Percentiles rank a stretch among this genome's conserved stretches.
Evolutionary conservation across 768 basidiomycete species (phyloP).

Genomic region (Baorangia bicolor): DNA sequence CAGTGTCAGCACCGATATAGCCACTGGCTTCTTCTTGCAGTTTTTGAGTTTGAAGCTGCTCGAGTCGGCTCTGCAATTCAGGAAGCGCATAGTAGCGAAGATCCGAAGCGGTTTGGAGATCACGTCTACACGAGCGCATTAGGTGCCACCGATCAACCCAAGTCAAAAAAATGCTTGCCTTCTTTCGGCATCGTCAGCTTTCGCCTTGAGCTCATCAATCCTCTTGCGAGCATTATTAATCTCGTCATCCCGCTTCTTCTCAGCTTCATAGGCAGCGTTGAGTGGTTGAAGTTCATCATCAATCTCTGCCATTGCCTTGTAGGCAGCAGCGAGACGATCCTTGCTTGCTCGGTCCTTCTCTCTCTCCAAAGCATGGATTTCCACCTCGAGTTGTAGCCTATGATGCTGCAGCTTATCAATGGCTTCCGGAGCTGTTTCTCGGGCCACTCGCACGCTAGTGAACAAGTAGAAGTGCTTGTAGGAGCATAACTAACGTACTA

Average conservation of each 20-base stretch:
- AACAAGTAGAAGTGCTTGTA: constrained; percentile 1
- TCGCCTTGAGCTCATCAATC: constrained; percentile 89
- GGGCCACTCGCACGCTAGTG: constrained; percentile 79
- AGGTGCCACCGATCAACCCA: background rate
- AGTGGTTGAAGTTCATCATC: constrained; percentile 84
- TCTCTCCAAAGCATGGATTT: constrained; percentile 90
- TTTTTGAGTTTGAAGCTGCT: constrained; percentile 70
- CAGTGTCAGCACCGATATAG: constrained; percentile 59
- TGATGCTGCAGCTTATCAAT: constrained; percentile 88
- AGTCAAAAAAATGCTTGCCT: constrained; percentile 43
- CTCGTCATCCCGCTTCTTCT: constrained; percentile 81
- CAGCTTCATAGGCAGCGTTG: constrained; percentile 81
- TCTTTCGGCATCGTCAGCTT: constrained; percentile 91
- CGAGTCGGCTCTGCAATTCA: constrained; percentile 74
- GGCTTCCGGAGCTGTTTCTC: constrained; percentile 91
- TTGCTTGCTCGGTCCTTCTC: constrained; percentile 90
- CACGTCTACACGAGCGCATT: constrained; percentile 43
- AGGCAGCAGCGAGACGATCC: constrained; percentile 71
- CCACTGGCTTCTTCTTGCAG: constrained; percentile 64
- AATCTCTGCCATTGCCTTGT: constrained; percentile 77
- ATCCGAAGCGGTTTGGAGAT: constrained; percentile 79
- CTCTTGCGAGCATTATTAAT: constrained; percentile 71
- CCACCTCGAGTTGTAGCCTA: constrained; percentile 90
- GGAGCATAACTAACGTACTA: background rate
- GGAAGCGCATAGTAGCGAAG: constrained; percentile 91